These are phyloP conservation scores for Vigna mungo DNA, from an alignment of 306 rosid species.

Conservation along the genomic window DNA sequence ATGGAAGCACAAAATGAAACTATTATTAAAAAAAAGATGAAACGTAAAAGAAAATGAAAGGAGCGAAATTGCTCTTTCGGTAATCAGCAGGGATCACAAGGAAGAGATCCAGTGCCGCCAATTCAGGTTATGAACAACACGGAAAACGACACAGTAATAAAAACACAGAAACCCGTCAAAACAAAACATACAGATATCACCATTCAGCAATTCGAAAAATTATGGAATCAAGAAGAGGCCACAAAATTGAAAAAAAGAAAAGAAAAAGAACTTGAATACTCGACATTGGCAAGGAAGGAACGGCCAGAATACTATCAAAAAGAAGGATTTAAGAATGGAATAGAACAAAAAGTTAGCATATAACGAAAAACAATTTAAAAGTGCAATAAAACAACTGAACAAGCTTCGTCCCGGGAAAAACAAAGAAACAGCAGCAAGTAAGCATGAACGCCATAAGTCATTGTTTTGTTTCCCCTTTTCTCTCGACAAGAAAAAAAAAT, in stretches of 20 bases:
- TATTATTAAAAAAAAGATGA: neutral
- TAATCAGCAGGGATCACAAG: neutral
- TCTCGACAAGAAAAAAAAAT: neutral
- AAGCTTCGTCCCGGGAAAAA: conserved; percentile 22
- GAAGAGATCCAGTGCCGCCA: conserved; percentile 9
- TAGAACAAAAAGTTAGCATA: conserved; percentile 1
- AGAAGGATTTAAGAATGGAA: conserved; percentile 13
- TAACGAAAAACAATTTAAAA: neutral
- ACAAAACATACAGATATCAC: neutral
- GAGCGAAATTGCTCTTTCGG: neutral
- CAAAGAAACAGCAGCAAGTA: neutral
- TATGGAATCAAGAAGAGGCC: neutral
- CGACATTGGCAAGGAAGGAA: neutral
- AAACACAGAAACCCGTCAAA: neutral
- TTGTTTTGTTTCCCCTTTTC: neutral
- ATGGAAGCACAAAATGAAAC: neutral
- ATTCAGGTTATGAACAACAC: conserved; percentile 1
- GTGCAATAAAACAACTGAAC: neutral
- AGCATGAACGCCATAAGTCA: no score
- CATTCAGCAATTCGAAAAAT: conserved; percentile 2
- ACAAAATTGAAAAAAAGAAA: neutral
- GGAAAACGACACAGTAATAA: neutral
- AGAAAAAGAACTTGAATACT: no score
- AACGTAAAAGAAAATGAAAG: conserved; percentile 4
- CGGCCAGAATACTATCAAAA: neutral